Percentiles rank a stretch among this genome's conserved stretches.
Conservation (phyloP, 1,284 basidiomycete species). For the Sporisorium exsertum region DNA sequence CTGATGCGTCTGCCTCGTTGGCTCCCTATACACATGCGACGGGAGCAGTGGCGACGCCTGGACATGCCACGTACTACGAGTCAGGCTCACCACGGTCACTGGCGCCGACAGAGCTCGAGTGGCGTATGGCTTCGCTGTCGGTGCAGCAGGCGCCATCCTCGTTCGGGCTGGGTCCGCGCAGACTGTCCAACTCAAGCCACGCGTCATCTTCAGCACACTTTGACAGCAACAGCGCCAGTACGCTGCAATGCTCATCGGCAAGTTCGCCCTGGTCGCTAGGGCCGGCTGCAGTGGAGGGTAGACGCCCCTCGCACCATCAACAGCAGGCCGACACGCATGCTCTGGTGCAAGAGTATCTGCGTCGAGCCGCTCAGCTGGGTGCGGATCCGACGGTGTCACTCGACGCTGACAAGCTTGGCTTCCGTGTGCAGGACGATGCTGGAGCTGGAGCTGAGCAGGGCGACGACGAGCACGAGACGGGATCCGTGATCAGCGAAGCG, state of each 20-base stretch:
- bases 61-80: conserved; percentile 22
- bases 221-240: conserved; percentile 41
- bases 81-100: conserved; percentile 19
- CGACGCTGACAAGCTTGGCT: conserved; percentile 14
- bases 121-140: conserved; percentile 31
- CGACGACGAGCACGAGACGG: conserved; percentile 33
- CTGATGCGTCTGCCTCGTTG: conserved; percentile 12
- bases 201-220: conserved; percentile 42
- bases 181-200: conserved; percentile 35
- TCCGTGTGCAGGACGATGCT: conserved; percentile 4
- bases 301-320: conserved; percentile 19
- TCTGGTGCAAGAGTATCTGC: conserved; percentile 48
- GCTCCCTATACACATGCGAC: conserved; percentile 8
- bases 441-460: conserved; percentile 3
- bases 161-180: conserved; percentile 5
- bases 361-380: conserved; percentile 27
- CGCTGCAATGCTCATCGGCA: conserved; percentile 37
- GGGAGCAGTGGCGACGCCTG: conserved; percentile 14
- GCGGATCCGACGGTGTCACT: conserved; percentile 10
- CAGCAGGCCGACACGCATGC: conserved; percentile 42
- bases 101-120: conserved; percentile 31
- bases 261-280: conserved; percentile 42
- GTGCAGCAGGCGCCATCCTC: conserved; percentile 23
- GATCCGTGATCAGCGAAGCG: conserved; percentile 46
- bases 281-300: conserved; percentile 11